phyloP scores from a whole-genome alignment of 2,329 filamentous ascomycete genomes.

The Colletotrichum sp. region DNA sequence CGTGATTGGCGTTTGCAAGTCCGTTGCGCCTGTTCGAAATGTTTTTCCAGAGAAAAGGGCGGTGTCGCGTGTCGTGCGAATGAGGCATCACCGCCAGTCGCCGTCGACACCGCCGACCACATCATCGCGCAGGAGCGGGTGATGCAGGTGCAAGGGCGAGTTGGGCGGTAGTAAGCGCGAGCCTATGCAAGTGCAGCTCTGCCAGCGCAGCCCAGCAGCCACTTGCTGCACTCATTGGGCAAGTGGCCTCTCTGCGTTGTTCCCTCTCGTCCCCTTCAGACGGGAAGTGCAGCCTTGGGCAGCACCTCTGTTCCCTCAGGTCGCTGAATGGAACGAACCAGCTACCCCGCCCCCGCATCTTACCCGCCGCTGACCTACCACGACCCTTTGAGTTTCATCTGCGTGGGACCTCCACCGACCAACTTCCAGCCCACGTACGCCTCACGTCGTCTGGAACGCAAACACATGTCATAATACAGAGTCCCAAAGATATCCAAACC shows the following conservation, averaged over 20 bases:
- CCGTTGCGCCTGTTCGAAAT: not conserved
- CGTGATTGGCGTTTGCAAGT: not conserved
- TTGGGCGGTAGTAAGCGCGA: not conserved
- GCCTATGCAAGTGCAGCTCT: not conserved
- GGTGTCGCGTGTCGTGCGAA: not conserved
- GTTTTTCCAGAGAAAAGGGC: not conserved
- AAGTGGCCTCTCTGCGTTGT: not conserved
- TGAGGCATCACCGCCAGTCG: slow-evolving; percentile 6
- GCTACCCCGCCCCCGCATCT: slow-evolving; percentile 3
- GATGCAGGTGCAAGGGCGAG: not conserved
- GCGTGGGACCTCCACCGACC: slow-evolving; percentile 7
- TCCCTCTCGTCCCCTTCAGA: not conserved
- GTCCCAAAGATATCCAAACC: not conserved
- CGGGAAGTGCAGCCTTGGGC: not conserved
- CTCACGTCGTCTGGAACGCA: slow-evolving; percentile 9
- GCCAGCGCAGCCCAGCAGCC: not conserved
- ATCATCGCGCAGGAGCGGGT: slow-evolving; percentile 9
- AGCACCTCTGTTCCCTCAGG: not conserved
- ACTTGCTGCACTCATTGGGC: not conserved
- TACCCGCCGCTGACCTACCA: not conserved
- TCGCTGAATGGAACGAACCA: not conserved
- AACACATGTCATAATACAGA: slow-evolving; percentile 5
- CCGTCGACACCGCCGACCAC: not conserved
- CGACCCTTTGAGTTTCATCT: slow-evolving; percentile 21
- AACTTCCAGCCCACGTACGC: slow-evolving; percentile 3